A percentile compares a stretch with the other conserved stretches of the same genome.
Evolutionary conservation across 139 green algal genomes (phyloP).

Genomic region (Medakamo hakoo): DNA sequence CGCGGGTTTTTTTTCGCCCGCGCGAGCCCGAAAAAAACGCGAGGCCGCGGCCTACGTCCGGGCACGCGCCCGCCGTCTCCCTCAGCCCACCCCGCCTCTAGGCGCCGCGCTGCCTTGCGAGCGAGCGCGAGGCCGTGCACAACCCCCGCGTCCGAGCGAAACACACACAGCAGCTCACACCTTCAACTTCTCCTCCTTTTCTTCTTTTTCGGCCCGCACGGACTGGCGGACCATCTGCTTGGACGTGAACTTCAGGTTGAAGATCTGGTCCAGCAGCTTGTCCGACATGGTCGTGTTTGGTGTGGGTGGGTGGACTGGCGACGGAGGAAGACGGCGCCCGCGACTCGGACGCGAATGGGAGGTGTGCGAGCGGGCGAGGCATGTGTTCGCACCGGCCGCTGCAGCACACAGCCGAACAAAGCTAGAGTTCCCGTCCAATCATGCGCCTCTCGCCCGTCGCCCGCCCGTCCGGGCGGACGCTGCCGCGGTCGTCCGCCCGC

Average conservation of each 20-base stretch:
- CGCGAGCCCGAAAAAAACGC: too few species aligned
- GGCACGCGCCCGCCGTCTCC: background rate
- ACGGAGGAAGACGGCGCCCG: background rate
- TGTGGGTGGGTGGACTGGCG: conserved; percentile 11
- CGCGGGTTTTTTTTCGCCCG: too few species aligned
- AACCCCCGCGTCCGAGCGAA: too few species aligned
- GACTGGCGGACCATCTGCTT: conserved; percentile 73
- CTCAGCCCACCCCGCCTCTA: too few species aligned
- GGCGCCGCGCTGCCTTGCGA: too few species aligned
- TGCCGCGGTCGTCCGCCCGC: background rate
- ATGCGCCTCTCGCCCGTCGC: background rate
- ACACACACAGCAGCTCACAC: too few species aligned
- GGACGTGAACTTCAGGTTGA: conserved; percentile 87
- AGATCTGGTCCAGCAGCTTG: conserved; percentile 75
- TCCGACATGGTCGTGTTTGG: conserved; percentile 8
- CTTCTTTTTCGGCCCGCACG: conserved; percentile 85
- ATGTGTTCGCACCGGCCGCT: background rate
- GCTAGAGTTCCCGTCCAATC: background rate
- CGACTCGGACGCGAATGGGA: background rate
- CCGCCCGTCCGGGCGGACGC: background rate
- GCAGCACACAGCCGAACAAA: background rate
- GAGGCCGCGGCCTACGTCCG: too few species aligned
- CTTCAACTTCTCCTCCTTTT: conserved; percentile 83
- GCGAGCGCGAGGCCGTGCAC: too few species aligned
- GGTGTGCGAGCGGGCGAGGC: background rate